Conservation (phyloP, 257 asterid species). For the Oldenlandia corymbosa region DNA sequence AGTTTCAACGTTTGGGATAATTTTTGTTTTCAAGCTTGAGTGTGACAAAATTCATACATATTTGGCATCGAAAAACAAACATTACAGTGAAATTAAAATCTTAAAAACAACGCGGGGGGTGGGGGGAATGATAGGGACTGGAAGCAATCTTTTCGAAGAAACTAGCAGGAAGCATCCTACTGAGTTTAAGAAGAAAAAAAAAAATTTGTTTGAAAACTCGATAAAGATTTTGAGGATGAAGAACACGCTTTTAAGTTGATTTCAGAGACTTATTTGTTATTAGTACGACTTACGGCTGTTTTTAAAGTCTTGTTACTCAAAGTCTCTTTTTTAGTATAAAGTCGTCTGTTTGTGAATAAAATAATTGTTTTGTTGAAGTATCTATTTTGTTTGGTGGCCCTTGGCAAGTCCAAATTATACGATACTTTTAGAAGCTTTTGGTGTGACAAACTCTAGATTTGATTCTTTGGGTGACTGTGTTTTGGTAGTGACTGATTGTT, state of each 20-base stretch:
- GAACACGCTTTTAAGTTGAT: constrained; percentile 12
- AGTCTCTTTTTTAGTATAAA: not conserved
- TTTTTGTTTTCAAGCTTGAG: not conserved
- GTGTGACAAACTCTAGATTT: constrained; percentile 9
- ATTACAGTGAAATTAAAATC: no score
- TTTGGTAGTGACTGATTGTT: not conserved
- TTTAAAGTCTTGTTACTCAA: no score
- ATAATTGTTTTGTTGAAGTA: not conserved
- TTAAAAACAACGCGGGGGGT: constrained; percentile 13
- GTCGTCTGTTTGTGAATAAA: constrained; percentile 12
- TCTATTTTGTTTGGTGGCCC: not conserved
- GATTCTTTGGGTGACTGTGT: not conserved
- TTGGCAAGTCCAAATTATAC: constrained; percentile 7
- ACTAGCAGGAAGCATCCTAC: constrained; percentile 20
- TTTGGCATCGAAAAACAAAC: not conserved
- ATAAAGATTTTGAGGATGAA: not conserved
- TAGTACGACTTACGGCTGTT: no score
- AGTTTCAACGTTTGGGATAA: not conserved
- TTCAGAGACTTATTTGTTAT: no score
- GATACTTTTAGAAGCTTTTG: no score
- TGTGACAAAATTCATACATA: not conserved
- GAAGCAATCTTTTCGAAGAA: constrained; percentile 15
- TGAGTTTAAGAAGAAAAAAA: no score
- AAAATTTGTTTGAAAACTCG: not conserved
- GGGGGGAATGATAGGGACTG: constrained; percentile 5